These are phyloP conservation scores for Abortiporus biennis DNA, from an alignment of 1,284 basidiomycete genomes.

Conservation along the genomic window DNA sequence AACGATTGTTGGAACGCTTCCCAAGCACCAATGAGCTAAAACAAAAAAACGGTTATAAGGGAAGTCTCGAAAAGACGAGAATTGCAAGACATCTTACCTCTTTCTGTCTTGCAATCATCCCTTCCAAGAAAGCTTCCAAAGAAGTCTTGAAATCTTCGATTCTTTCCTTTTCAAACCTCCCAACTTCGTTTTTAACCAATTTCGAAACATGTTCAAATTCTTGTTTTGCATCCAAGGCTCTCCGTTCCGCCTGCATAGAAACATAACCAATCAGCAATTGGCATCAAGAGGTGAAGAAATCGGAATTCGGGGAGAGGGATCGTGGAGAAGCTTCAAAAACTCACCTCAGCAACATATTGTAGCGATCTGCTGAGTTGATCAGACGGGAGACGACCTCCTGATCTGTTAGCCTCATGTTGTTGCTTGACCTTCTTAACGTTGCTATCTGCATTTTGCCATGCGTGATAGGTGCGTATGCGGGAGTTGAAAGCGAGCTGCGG, in stretches of 20 bases:
- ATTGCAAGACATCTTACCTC: constrained; percentile 39
- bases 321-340: constrained; percentile 14
- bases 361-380: constrained; percentile 67
- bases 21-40: constrained; percentile 63
- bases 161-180: constrained; percentile 91
- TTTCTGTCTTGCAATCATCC: constrained; percentile 79
- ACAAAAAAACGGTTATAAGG: neutral
- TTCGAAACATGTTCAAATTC: constrained; percentile 88
- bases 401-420: constrained; percentile 76
- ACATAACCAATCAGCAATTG: no score
- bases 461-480: constrained; percentile 77
- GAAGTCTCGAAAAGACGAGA: neutral
- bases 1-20: constrained; percentile 68
- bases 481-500: constrained; percentile 77
- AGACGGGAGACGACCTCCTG: constrained; percentile 60
- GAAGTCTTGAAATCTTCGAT: constrained; percentile 83
- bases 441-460: constrained; percentile 76
- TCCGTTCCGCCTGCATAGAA: constrained; percentile 67
- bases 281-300: neutral
- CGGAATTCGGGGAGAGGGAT: neutral
- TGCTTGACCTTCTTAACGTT: constrained; percentile 71
- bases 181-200: constrained; percentile 86
- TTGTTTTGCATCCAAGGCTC: constrained; percentile 72
- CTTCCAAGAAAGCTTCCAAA: constrained; percentile 73
- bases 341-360: constrained; percentile 74